Evolutionary conservation across 75 land plant species (phyloP).

Genomic region (Cryptomeria japonica): DNA sequence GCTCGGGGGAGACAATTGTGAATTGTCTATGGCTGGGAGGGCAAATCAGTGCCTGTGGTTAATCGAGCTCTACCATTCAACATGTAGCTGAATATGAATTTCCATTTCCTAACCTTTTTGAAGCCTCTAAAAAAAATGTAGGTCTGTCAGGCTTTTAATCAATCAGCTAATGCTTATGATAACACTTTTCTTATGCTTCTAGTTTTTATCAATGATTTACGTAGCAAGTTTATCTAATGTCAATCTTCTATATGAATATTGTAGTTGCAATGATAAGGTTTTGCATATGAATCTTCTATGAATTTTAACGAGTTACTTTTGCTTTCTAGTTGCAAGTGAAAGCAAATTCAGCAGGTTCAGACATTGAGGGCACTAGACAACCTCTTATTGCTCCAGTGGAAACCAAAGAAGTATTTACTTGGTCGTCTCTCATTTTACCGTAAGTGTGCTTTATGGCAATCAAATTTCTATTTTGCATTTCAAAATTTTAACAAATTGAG

Average conservation of each 20-base stretch:
- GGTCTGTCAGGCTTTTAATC: background rate
- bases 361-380: background rate
- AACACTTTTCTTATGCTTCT: background rate
- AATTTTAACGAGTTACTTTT: background rate
- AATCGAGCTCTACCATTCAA: too few relatives aligned
- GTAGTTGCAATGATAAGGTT: background rate
- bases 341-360: conserved; percentile 1
- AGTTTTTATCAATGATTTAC: background rate
- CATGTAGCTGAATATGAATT: background rate
- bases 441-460: conserved; percentile 8
- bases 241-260: background rate
- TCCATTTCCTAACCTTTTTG: background rate
- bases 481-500: background rate
- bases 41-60: too few relatives aligned
- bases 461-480: background rate
- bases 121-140: background rate
- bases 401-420: conserved; percentile 16
- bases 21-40: too few relatives aligned
- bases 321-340: conserved; percentile 1
- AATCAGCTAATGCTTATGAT: background rate
- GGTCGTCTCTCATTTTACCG: conserved; percentile 36
- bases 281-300: background rate
- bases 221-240: background rate
- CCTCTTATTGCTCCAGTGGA: conserved; percentile 3
- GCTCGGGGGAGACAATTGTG: too few relatives aligned